Evolutionary conservation across 1,139 yeast species (phyloP).

Genomic region (Candida dubliniensis): DNA sequence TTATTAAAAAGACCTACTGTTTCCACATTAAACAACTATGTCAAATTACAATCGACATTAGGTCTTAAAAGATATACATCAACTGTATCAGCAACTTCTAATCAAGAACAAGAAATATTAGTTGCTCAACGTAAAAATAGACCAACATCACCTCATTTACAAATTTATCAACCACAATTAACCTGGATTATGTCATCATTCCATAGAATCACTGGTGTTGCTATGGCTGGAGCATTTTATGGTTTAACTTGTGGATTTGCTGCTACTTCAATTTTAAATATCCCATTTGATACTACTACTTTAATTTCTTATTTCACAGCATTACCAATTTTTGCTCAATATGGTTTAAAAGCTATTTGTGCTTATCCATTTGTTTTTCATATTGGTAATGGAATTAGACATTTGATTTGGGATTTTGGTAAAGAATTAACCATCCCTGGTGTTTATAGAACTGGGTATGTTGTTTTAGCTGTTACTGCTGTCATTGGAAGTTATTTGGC

Average conservation of each 20-base stretch:
- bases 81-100: slow-evolving; percentile 61
- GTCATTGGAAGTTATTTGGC: slow-evolving; percentile 60
- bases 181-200: slow-evolving; percentile 77
- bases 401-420: slow-evolving; percentile 89
- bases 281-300: slow-evolving; percentile 62
- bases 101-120: slow-evolving; percentile 67
- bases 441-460: slow-evolving; percentile 89
- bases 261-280: slow-evolving; percentile 62
- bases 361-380: slow-evolving; percentile 90
- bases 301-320: slow-evolving; percentile 55
- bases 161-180: slow-evolving; percentile 86
- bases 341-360: slow-evolving; percentile 64
- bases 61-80: slow-evolving; percentile 36
- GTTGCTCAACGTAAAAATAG: slow-evolving; percentile 82
- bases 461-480: slow-evolving; percentile 72
- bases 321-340: slow-evolving; percentile 63
- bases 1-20: slow-evolving; percentile 14
- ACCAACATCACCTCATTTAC: slow-evolving; percentile 89
- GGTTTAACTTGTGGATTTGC: slow-evolving; percentile 77
- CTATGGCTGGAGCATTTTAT: slow-evolving; percentile 76
- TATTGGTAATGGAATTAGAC: slow-evolving; percentile 83
- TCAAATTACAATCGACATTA: slow-evolving; percentile 6
- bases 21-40: neutral
- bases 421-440: slow-evolving; percentile 76
- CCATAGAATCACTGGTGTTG: slow-evolving; percentile 89